Base-by-base conservation (phyloP, 768 basidiomycete species). In the Xerocomus potaroensis region DNA sequence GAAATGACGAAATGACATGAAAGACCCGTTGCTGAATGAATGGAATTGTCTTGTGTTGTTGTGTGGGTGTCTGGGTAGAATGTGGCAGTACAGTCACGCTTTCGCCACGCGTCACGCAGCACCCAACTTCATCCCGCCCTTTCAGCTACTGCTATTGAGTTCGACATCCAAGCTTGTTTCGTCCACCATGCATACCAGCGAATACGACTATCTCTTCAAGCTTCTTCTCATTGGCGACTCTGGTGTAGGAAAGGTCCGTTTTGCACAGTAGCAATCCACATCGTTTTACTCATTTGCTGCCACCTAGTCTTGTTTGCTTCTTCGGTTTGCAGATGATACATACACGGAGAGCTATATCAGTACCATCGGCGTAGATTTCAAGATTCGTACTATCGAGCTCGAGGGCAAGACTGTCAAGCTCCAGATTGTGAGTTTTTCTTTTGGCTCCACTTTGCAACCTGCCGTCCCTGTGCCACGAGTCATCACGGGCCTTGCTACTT, bases 331-430 rank as follows among this genome's bases (percentile, higher is more conserved):
- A 51, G 95, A 98, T 71, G 95, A 97, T 69, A 89, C 92, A 41
- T 97, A 94, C 76, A 96, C 95, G 43, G 92, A 95, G 67, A 91
- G 88, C 58, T 97, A 95, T 71, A 94, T 98, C 65, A 89, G 86
- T 49, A 97, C 95, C 31, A 98, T 97, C 69, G 96, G 96, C 55
- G 92, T 97, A 48, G 93, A 96, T 75, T 96, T 96, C 75, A 95
- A 94, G 85, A 97, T 98, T 73, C 82, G 95, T 50, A 98, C 95
- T 29, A 97, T 98, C 70, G 95, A 98, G 68, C 78, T 98, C 45
- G 95, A 98, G 63, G 95, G 95, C 49, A 96, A 96, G 84, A 91
- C 90, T 1, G 91, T 97, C 68, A 98, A 97, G 70, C 79, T 98
- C 49, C 95, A 98, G 73, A 98, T 98, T 70, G 94, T 96, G 61